Evolutionary conservation across 2,329 filamentous ascomycete genomes (phyloP).

Genomic region (Sporothrix dimorphospora): DNA sequence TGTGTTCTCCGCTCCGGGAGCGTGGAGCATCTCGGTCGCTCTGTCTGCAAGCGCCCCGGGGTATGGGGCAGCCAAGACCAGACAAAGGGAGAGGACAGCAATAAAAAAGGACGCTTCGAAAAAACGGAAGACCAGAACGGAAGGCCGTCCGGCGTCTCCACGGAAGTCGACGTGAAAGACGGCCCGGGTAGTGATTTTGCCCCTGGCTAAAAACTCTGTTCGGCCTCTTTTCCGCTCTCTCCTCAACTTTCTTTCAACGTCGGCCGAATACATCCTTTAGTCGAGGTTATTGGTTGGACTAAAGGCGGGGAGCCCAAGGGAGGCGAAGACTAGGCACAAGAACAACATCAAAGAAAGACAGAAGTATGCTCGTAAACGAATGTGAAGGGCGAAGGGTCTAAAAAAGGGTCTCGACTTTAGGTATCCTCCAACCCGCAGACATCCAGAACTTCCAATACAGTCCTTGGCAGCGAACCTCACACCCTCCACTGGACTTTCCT

Average conservation of each 20-base stretch:
- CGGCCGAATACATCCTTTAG: background rate
- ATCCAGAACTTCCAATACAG: background rate
- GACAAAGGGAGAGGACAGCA: background rate
- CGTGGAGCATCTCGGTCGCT: background rate
- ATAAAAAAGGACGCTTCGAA: background rate
- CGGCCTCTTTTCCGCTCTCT: background rate
- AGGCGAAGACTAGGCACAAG: background rate
- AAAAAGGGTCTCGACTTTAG: background rate
- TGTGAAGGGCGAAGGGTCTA: background rate
- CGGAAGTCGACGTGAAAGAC: background rate
- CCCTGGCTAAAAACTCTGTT: background rate
- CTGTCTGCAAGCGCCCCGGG: background rate
- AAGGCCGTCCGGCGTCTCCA: background rate
- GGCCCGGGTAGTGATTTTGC: background rate
- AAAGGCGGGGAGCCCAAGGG: background rate
- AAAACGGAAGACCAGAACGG: background rate
- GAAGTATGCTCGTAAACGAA: background rate
- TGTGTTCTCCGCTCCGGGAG: background rate
- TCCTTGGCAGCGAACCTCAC: background rate
- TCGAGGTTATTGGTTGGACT: background rate
- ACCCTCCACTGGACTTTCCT: background rate
- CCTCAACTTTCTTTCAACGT: background rate
- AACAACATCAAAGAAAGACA: background rate
- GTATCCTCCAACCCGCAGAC: background rate
- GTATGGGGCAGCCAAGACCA: slow-evolving; percentile 6